Conservation (phyloP, 78 protist species). For the Pelomyxa schiedti region DNA sequence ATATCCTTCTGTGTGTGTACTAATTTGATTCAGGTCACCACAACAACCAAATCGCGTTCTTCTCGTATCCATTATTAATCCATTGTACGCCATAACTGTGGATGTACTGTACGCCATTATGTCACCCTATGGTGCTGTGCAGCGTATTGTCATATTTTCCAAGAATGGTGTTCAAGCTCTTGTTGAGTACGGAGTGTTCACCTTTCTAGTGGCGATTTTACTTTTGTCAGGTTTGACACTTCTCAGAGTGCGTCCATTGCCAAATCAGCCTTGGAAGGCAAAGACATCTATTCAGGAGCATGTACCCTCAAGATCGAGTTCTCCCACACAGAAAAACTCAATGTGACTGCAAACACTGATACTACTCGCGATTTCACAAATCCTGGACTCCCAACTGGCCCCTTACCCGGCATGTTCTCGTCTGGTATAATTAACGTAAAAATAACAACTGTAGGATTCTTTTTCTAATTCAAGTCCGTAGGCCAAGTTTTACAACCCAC, state of each 20-base stretch:
- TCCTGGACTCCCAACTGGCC: neutral
- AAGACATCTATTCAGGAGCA: neutral
- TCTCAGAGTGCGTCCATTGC: neutral
- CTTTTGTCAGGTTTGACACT: neutral
- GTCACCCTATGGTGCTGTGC: slow-evolving; percentile 44
- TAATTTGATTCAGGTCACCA: no score
- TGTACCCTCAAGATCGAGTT: neutral
- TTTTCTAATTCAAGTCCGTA: no score
- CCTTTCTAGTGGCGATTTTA: neutral
- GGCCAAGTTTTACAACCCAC: no score
- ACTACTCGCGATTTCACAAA: slow-evolving; percentile 36
- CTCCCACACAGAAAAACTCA: no score
- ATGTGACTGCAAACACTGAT: slow-evolving; percentile 30
- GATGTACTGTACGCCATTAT: slow-evolving; percentile 11
- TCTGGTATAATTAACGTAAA: no score
- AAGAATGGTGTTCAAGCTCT: slow-evolving; percentile 43
- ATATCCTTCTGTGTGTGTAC: no score
- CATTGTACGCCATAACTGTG: slow-evolving; percentile 31
- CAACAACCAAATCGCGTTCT: no score
- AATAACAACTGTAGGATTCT: no score
- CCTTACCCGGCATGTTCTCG: no score
- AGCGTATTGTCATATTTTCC: slow-evolving; percentile 41
- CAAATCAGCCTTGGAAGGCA: neutral
- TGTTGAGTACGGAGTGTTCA: slow-evolving; percentile 8
- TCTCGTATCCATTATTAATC: slow-evolving; percentile 26